These are phyloP conservation scores for Aristolochia contorta DNA, from an alignment of 164 flowering plant genomes.

Conservation along the genomic window DNA sequence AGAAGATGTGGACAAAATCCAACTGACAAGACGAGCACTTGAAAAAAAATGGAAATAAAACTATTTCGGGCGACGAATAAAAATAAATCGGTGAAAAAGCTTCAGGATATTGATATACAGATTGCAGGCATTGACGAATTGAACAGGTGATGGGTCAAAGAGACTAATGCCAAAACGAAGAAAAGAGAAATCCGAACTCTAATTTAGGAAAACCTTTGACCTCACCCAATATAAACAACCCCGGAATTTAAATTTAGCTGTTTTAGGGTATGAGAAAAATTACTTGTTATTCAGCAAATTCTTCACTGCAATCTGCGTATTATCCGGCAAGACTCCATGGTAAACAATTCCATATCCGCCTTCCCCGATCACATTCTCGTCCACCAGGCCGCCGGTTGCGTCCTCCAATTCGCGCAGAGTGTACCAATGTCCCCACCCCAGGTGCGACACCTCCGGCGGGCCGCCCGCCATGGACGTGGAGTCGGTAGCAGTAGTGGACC, in stretches of 20 bases:
- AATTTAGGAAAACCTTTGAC: neutral
- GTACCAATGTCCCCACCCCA: slow-evolving; percentile 98
- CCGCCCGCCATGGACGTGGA: slow-evolving; percentile 46
- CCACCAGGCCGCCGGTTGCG: slow-evolving; percentile 72
- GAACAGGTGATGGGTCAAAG: neutral
- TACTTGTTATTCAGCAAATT: slow-evolving; percentile 90
- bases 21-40: no score
- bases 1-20: no score
- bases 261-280: neutral
- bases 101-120: neutral
- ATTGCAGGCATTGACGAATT: neutral
- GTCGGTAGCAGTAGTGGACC: slow-evolving; percentile 43
- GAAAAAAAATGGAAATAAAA: no score
- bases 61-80: no score
- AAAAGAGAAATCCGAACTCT: neutral
- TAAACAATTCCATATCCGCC: slow-evolving; percentile 99
- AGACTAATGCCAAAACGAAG: neutral
- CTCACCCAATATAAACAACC: neutral
- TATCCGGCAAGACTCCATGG: slow-evolving; percentile 64
- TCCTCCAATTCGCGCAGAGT: slow-evolving; percentile 86
- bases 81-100: no score
- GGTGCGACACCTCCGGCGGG: slow-evolving; percentile 81
- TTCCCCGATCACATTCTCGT: slow-evolving; percentile 96
- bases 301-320: slow-evolving; percentile 74
- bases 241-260: neutral